These are phyloP conservation scores for Magnaporthales sp. DNA, from an alignment of 2,329 filamentous ascomycete genomes.

Conservation along the genomic window DNA sequence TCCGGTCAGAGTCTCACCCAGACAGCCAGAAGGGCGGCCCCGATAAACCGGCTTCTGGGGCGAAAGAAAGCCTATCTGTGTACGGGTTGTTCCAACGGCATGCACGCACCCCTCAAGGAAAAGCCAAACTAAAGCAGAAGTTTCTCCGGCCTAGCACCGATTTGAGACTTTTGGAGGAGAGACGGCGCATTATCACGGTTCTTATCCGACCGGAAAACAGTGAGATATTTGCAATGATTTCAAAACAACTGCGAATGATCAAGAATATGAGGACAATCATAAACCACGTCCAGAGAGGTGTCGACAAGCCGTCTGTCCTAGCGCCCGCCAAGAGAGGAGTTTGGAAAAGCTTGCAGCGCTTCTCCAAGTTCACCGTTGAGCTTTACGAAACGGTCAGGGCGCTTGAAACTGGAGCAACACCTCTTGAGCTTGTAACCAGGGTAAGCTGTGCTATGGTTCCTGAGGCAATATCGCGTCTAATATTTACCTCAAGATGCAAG, in stretches of 20 bases:
- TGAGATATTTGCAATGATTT: slow-evolving; percentile 43
- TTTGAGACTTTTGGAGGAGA: slow-evolving; percentile 56
- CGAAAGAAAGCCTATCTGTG: slow-evolving; percentile 75
- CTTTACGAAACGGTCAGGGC: slow-evolving; percentile 56
- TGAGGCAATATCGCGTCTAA: slow-evolving; percentile 1
- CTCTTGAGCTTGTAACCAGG: slow-evolving; percentile 43
- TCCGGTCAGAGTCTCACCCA: slow-evolving; percentile 75
- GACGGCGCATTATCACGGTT: slow-evolving; percentile 60
- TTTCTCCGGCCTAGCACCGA: slow-evolving; percentile 74
- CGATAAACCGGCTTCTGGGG: slow-evolving; percentile 47
- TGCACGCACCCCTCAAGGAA: slow-evolving; percentile 73
- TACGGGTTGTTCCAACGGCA: slow-evolving; percentile 75
- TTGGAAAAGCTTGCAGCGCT: slow-evolving; percentile 66
- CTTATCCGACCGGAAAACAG: slow-evolving; percentile 63
- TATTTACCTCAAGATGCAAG: slow-evolving; percentile 33
- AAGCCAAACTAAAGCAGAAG: slow-evolving; percentile 60
- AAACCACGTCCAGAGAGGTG: slow-evolving; percentile 66
- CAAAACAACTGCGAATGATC: slow-evolving; percentile 56
- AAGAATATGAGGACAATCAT: slow-evolving; percentile 67
- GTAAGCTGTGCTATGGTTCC: slow-evolving; percentile 23
- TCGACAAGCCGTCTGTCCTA: slow-evolving; percentile 41
- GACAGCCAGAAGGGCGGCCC: slow-evolving; percentile 70
- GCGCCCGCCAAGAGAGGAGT: slow-evolving; percentile 53
- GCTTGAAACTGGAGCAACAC: slow-evolving; percentile 39
- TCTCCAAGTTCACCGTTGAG: slow-evolving; percentile 62